Evolutionary conservation across 2,329 filamentous ascomycete genomes (phyloP).

Genomic region (Trichoderma sp.): DNA sequence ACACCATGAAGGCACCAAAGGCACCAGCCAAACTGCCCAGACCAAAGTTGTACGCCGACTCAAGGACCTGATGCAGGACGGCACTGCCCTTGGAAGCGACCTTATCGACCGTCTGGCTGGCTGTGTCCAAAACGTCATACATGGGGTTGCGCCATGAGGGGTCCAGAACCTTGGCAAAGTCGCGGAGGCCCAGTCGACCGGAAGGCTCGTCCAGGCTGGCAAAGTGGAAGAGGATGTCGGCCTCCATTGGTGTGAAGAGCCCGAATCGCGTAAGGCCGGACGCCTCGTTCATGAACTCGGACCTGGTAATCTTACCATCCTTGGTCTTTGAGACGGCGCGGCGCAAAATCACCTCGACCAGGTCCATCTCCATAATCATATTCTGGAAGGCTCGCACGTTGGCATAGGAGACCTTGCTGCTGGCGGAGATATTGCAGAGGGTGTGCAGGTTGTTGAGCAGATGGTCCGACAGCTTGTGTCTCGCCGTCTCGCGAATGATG

Average conservation of each 20-base stretch:
- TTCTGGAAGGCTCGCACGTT: slow-evolving; percentile 98
- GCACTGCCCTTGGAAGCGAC: slow-evolving; percentile 29
- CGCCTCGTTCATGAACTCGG: slow-evolving; percentile 93
- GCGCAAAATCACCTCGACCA: slow-evolving; percentile 89
- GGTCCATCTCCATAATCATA: slow-evolving; percentile 95
- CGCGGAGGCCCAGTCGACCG: slow-evolving; percentile 73
- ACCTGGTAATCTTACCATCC: slow-evolving; percentile 90
- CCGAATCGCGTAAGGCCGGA: slow-evolving; percentile 89
- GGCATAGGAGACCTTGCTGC: slow-evolving; percentile 94
- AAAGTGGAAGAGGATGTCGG: slow-evolving; percentile 98
- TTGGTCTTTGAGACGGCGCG: slow-evolving; percentile 78
- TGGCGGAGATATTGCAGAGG: slow-evolving; percentile 88
- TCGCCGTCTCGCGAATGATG: slow-evolving; percentile 90
- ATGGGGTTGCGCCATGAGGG: slow-evolving; percentile 76
- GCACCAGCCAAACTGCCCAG: slow-evolving; percentile 89
- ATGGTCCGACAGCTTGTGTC: slow-evolving; percentile 97
- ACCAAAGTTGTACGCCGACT: slow-evolving; percentile 85
- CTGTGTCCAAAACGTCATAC: slow-evolving; percentile 49
- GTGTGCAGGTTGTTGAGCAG: slow-evolving; percentile 86
- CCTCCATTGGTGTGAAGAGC: slow-evolving; percentile 96
- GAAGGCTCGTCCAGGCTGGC: slow-evolving; percentile 88
- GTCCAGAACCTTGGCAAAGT: slow-evolving; percentile 95
- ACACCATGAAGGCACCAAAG: slow-evolving; percentile 99
- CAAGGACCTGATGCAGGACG: slow-evolving; percentile 56
- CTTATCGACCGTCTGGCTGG: slow-evolving; percentile 37